Conservation (phyloP, 139 green algal genomes). For the Medakamo hakoo region DNA sequence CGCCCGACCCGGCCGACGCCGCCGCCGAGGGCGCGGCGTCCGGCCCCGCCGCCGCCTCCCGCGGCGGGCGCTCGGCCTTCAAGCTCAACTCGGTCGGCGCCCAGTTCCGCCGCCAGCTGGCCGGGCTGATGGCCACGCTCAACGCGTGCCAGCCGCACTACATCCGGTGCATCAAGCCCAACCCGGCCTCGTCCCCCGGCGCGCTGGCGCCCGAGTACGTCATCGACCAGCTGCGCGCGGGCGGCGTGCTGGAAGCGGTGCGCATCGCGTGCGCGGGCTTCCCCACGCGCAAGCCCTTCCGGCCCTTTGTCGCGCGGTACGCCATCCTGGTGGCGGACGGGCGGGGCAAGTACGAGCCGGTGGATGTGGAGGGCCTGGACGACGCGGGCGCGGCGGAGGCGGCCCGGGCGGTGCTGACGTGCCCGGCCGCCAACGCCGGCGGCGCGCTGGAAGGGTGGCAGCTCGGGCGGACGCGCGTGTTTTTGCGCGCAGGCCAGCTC, state of each 20-base stretch:
- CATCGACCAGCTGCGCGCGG: slow-evolving; percentile 87
- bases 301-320: slow-evolving; percentile 32
- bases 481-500: slow-evolving; percentile 45
- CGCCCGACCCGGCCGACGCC: slow-evolving; percentile 7
- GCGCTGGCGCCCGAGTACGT: slow-evolving; percentile 53
- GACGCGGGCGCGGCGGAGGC: slow-evolving; percentile 7
- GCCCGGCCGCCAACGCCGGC: no score
- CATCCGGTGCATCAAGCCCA: slow-evolving; percentile 85
- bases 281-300: slow-evolving; percentile 61
- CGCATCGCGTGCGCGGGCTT: slow-evolving; percentile 85
- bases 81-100: slow-evolving; percentile 47
- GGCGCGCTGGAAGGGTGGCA: slow-evolving; percentile 33
- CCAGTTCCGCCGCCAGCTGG: slow-evolving; percentile 60
- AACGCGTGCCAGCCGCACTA: slow-evolving; percentile 40
- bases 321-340: slow-evolving; percentile 15
- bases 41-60: background rate
- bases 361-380: slow-evolving; percentile 2
- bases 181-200: slow-evolving; percentile 43
- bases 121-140: slow-evolving; percentile 54
- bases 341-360: slow-evolving; percentile 5
- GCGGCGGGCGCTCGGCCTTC: slow-evolving; percentile 15
- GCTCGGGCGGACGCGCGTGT: slow-evolving; percentile 60
- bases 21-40: background rate
- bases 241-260: slow-evolving; percentile 90
- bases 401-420: slow-evolving; percentile 14